Percentiles rank a stretch among this genome's conserved stretches.
These are phyloP conservation scores for Chlamydomonas asymmetrica DNA, from an alignment of 139 green algal species.

Conservation along the genomic window DNA sequence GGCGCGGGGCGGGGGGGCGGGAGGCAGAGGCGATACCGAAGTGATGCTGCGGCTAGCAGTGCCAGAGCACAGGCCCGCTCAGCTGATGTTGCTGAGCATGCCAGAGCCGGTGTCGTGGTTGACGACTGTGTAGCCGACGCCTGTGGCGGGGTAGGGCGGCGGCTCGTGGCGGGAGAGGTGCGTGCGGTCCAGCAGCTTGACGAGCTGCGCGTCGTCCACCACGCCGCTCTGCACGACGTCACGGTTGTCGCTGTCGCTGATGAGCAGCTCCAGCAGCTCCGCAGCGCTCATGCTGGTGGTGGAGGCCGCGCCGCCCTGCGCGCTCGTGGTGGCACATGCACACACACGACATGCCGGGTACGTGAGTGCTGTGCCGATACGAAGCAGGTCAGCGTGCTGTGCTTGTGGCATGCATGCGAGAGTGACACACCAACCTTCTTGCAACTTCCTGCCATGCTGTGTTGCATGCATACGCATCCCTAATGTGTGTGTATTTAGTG, in stretches of 20 bases:
- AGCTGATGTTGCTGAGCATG: too few species aligned
- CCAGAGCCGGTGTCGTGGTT: too few species aligned
- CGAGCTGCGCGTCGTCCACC: constrained; percentile 66
- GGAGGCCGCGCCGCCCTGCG: constrained; percentile 2
- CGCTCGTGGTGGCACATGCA: constrained; percentile 22
- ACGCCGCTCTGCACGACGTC: constrained; percentile 74
- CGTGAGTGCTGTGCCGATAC: background rate
- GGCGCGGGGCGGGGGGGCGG: too few species aligned
- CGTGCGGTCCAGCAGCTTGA: constrained; percentile 69
- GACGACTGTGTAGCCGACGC: too few species aligned
- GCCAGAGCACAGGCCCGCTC: too few species aligned
- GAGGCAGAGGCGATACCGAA: too few species aligned
- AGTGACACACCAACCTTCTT: background rate
- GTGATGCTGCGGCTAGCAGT: too few species aligned
- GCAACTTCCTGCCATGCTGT: background rate
- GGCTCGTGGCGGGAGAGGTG: too few species aligned
- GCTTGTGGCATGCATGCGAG: background rate
- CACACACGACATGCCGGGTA: background rate
- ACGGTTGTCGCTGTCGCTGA: constrained; percentile 39
- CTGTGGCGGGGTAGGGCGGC: too few species aligned
- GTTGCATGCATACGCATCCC: background rate
- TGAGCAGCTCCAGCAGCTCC: constrained; percentile 83
- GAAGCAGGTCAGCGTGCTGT: background rate
- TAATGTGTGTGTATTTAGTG: too few species aligned
- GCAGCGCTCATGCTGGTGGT: constrained; percentile 53